phyloP scores from a whole-genome alignment of 2,329 filamentous ascomycete species.

The Aureobasidium sp. region DNA sequence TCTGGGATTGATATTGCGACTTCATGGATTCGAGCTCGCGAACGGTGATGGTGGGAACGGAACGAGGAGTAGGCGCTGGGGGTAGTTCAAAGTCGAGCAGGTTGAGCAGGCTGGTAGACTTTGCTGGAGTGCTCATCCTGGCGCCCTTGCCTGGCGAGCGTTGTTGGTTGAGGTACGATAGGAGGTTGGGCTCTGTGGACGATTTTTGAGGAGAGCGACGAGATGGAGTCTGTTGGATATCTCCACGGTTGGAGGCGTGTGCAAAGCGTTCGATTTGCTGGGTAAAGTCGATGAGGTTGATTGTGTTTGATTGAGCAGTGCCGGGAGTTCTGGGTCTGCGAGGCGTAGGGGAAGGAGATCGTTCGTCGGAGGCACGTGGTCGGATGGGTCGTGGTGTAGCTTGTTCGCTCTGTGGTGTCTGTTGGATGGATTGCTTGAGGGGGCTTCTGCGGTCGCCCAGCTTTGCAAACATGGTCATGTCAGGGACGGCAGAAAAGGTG shows the following conservation, averaged over 20 bases:
- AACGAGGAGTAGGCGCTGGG: conserved; percentile 85
- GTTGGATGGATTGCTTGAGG: conserved; percentile 8
- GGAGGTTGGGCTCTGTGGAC: conserved; percentile 40
- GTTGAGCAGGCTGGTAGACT: conserved; percentile 49
- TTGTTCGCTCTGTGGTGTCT: conserved; percentile 27
- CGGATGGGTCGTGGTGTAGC: conserved; percentile 44
- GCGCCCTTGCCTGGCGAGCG: conserved; percentile 32
- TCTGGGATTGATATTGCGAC: conserved; percentile 82
- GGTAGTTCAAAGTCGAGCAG: conserved; percentile 88
- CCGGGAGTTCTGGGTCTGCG: conserved; percentile 37
- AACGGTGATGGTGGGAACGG: conserved; percentile 81
- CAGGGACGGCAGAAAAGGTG: conserved; percentile 80
- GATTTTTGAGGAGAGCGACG: conserved; percentile 44
- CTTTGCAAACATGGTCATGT: conserved; percentile 74
- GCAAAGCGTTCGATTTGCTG: conserved; percentile 59
- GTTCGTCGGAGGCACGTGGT: conserved; percentile 33
- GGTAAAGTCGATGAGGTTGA: conserved; percentile 79
- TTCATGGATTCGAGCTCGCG: conserved; percentile 90
- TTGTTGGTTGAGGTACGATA: conserved; percentile 33
- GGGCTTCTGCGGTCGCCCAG: conserved; percentile 46
- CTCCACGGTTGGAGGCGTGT: conserved; percentile 31
- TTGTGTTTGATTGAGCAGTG: conserved; percentile 52
- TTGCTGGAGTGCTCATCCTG: conserved; percentile 34
- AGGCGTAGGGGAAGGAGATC: conserved; percentile 46
- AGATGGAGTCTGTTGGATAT: conserved; percentile 23